Conservation (phyloP, 495 filamentous ascomycete genomes). For the Neurospora discreta region DNA sequence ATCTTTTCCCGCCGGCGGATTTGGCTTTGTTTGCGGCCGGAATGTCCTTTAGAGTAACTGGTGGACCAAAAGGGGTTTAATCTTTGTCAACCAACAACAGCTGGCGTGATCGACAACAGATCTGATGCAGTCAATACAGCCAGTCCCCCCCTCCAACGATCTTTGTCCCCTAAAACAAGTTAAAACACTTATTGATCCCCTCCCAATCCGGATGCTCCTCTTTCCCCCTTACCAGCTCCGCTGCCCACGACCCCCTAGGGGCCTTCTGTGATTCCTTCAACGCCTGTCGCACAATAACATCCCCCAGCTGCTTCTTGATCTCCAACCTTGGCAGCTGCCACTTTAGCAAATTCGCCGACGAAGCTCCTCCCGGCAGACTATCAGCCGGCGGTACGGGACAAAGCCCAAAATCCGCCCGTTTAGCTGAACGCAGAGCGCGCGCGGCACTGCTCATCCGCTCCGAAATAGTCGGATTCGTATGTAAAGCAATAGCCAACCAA, state of each 20-base stretch:
- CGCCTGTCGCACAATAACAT: slow-evolving; percentile 35
- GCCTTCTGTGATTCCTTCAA: slow-evolving; percentile 28
- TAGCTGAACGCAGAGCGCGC: slow-evolving; percentile 26
- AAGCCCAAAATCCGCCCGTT: slow-evolving; percentile 31
- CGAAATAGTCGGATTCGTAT: slow-evolving; percentile 33
- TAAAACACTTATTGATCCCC: slow-evolving; percentile 33
- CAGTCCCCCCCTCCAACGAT: too few relatives aligned
- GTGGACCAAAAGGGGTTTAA: too few relatives aligned
- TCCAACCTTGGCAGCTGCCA: slow-evolving; percentile 23
- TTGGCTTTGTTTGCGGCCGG: too few relatives aligned
- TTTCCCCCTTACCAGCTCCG: slow-evolving; percentile 20
- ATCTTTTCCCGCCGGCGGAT: too few relatives aligned
- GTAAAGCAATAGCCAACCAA: slow-evolving; percentile 36
- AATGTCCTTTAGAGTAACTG: too few relatives aligned
- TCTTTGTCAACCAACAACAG: too few relatives aligned
- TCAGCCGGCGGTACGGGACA: slow-evolving; percentile 3
- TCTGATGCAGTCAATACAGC: too few relatives aligned
- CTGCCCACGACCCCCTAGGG: slow-evolving; percentile 25
- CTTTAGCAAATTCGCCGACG: slow-evolving; percentile 14
- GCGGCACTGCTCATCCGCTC: slow-evolving; percentile 30
- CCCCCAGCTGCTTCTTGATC: slow-evolving; percentile 35
- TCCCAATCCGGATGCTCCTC: slow-evolving; percentile 21
- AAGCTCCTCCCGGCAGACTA: slow-evolving; percentile 1
- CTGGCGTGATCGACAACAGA: too few relatives aligned
- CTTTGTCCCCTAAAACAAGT: neutral